phyloP scores from a whole-genome alignment of 345 rosid species.

The Acer saccharum region DNA sequence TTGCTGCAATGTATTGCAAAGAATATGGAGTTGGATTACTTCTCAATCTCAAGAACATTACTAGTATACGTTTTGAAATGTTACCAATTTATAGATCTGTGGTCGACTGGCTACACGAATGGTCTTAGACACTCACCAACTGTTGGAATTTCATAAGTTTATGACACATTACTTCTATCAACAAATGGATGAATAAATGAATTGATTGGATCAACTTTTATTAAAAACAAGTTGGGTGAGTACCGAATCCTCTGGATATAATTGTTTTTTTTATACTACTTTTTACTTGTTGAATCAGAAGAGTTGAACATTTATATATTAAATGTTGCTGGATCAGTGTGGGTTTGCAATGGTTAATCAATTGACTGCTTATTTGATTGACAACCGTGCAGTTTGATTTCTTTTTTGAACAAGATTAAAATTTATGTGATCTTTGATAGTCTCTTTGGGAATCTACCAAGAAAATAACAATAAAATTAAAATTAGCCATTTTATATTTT shows the following conservation, averaged over 20 bases:
- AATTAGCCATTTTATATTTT: neutral
- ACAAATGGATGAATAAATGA: neutral
- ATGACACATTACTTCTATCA: neutral
- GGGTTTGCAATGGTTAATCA: neutral
- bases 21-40: neutral
- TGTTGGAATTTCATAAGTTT: neutral
- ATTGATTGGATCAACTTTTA: neutral
- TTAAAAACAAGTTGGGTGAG: neutral
- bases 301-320: too few relatives aligned
- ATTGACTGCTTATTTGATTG: neutral
- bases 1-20: neutral
- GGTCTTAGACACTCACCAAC: neutral
- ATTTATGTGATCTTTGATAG: neutral
- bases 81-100: neutral
- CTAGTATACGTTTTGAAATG: neutral
- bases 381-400: neutral
- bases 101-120: neutral
- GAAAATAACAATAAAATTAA: neutral
- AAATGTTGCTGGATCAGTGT: too few relatives aligned
- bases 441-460: neutral
- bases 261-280: too few relatives aligned
- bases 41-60: neutral
- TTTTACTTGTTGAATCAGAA: too few relatives aligned
- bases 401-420: neutral
- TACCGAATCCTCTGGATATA: neutral